These are phyloP conservation scores for Phytophthora palmivora DNA, from an alignment of 352 stramenopile genomes.

Conservation along the genomic window DNA sequence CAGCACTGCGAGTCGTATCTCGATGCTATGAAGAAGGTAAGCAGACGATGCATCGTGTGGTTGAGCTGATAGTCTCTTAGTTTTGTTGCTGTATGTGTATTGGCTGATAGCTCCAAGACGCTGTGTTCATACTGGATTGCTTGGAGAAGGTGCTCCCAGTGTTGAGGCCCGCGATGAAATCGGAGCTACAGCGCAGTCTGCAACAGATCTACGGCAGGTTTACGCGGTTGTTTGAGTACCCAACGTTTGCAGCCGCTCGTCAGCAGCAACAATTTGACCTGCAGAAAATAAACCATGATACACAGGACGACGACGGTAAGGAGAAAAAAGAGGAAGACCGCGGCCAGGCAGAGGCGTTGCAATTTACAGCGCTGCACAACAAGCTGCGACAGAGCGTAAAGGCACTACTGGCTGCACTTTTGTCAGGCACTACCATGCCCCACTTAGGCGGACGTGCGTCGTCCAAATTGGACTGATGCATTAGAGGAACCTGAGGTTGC, in stretches of 20 bases:
- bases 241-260: conserved; percentile 21
- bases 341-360: conserved; percentile 40
- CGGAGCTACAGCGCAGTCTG: conserved; percentile 37
- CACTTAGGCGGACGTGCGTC: conserved; percentile 16
- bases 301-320: conserved; percentile 11
- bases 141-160: conserved; percentile 33
- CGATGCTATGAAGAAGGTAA: conserved; percentile 51
- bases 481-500: conserved; percentile 8
- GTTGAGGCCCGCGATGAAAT: conserved; percentile 26
- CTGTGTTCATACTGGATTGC: conserved; percentile 46
- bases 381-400: conserved; percentile 50
- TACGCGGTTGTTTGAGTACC: conserved; percentile 41
- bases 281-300: background rate
- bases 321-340: conserved; percentile 38
- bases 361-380: conserved; percentile 46
- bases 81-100: background rate
- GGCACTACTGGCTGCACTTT: conserved; percentile 36
- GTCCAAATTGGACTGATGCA: conserved; percentile 46
- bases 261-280: conserved; percentile 30
- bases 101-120: conserved; percentile 49
- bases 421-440: conserved; percentile 13
- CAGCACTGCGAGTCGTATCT: conserved; percentile 37
- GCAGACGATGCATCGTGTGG: background rate
- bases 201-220: conserved; percentile 44
- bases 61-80: conserved; percentile 1